Conservation (phyloP, 164 flowering plant genomes). For the Chimonanthus praecox region DNA sequence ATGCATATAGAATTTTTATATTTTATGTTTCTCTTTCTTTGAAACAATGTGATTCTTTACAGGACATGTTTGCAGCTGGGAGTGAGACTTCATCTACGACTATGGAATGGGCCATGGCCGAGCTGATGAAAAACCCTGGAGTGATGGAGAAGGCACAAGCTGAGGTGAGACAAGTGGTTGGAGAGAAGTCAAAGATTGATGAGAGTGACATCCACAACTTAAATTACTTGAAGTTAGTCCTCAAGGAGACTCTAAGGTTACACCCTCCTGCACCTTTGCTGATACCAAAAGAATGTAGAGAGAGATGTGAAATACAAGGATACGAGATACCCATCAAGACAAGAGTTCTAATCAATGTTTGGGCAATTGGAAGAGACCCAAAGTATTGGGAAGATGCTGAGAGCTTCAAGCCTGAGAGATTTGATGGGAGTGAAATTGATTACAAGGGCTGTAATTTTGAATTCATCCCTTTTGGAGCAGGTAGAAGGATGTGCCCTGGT, state of each 20-base stretch:
- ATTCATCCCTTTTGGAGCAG: slow-evolving; percentile 2
- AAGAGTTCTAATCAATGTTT: slow-evolving; percentile 24
- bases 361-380: slow-evolving; percentile 24
- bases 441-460: slow-evolving; percentile 9
- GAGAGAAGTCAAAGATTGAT: background rate
- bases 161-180: background rate
- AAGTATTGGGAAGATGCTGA: slow-evolving; percentile 29
- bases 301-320: slow-evolving; percentile 15
- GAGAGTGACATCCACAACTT: slow-evolving; percentile 3
- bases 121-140: slow-evolving; percentile 5
- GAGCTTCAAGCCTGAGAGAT: slow-evolving; percentile 34
- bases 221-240: slow-evolving; percentile 4
- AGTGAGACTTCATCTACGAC: slow-evolving; percentile 7
- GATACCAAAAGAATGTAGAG: slow-evolving; percentile 26
- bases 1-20: too few species aligned
- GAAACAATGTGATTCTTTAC: background rate
- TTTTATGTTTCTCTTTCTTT: too few species aligned
- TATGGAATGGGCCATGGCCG: slow-evolving; percentile 10
- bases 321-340: slow-evolving; percentile 27
- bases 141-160: slow-evolving; percentile 10
- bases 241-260: slow-evolving; percentile 30
- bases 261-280: slow-evolving; percentile 38
- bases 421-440: slow-evolving; percentile 13
- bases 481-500: slow-evolving; percentile 5
- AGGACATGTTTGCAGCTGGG: slow-evolving; percentile 9